Percentiles rank a stretch among this genome's conserved stretches.
phyloP scores from a whole-genome alignment of 257 asterid genomes.

The Solanum ossicruentum region DNA sequence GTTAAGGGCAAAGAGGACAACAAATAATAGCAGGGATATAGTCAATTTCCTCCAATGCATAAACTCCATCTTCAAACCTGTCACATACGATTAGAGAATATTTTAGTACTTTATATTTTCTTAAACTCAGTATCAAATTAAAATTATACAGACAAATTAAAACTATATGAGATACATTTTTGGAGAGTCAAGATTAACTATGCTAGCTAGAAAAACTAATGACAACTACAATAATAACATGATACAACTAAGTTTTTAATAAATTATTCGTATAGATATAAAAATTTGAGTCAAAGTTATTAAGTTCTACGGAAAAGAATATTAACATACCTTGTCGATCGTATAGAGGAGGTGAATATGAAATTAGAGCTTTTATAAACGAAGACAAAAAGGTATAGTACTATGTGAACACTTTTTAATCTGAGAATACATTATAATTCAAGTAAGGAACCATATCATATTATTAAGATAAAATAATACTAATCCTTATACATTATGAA shows the following conservation, averaged over 20 bases:
- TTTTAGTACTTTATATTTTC: no score
- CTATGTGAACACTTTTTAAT: background rate
- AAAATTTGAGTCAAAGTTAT: background rate
- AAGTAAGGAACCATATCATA: background rate
- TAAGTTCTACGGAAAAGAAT: background rate
- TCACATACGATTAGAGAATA: background rate
- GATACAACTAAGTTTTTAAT: background rate
- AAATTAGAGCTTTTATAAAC: background rate
- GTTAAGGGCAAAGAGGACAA: constrained; percentile 13
- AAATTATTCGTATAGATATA: no score
- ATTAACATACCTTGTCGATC: background rate
- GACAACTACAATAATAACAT: background rate
- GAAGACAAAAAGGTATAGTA: background rate
- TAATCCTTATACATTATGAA: background rate
- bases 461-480: background rate
- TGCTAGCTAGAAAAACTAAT: background rate
- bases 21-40: background rate
- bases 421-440: background rate
- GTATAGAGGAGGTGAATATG: background rate
- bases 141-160: background rate
- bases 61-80: background rate
- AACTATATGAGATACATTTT: no score
- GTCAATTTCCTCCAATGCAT: background rate
- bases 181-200: no score
- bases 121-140: no score